These are phyloP conservation scores for Cercospora sojina DNA, from an alignment of 2,329 filamentous ascomycete species.

Conservation along the genomic window DNA sequence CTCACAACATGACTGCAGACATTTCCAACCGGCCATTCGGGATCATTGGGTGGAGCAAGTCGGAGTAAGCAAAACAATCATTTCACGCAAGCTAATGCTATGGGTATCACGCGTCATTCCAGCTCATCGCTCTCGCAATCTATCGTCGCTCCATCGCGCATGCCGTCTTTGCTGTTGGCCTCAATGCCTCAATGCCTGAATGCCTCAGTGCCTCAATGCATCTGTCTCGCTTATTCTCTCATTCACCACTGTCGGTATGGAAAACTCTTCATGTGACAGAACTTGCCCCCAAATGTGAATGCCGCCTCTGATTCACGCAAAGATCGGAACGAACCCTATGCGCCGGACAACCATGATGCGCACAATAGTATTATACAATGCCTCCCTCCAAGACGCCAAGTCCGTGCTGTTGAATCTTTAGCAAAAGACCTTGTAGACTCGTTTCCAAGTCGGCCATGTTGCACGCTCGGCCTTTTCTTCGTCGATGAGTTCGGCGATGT, in stretches of 20 bases:
- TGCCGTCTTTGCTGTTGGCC: background rate
- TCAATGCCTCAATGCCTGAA: no score
- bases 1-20: no score
- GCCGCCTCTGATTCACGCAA: background rate
- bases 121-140: background rate
- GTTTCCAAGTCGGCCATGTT: conserved; percentile 51
- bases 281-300: background rate
- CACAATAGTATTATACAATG: background rate
- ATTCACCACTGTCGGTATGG: background rate
- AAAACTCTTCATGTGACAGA: background rate
- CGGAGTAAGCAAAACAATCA: background rate
- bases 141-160: background rate
- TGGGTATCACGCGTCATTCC: background rate
- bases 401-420: conserved; percentile 25
- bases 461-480: conserved; percentile 75
- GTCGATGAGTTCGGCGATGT: conserved; percentile 72
- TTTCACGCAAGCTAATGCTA: background rate
- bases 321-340: background rate
- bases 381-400: background rate
- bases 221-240: background rate
- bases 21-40: no score
- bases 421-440: conserved; percentile 51
- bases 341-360: background rate
- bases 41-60: no score
- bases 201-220: background rate